Evolutionary conservation across 805 yeast genomes (phyloP), one percentile per base, ranked within the genome.

Genomic region (Yueomyces sp.): DNA sequence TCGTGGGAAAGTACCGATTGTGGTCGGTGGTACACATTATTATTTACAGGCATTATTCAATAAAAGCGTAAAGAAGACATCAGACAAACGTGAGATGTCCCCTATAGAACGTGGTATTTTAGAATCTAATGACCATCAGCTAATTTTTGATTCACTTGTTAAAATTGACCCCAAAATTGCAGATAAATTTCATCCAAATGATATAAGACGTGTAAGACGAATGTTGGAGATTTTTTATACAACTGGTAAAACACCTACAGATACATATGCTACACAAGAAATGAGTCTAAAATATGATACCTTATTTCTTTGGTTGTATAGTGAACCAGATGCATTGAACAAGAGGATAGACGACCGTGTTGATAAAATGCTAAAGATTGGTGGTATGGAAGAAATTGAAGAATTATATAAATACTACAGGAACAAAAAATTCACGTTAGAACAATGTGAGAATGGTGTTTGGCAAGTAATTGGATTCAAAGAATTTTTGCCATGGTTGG

Each of bases 21-120:
- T 92, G 0, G 92, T 92, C 1, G 98, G 98, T 4, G 98, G 98
- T 0, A 92, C 98, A 0, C 96, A 88, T 56, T 92, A 92, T 60
- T 92, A 92, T 57, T 66, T 86, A 36, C 96, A 85, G 60, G 77
- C 84, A 6, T 58, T 90, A 5, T 85, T 88, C 57, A 69, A 73
- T 37, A 85, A 86, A 53, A 77, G 76, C 45, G 44, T 48, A 0
- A 47, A 44, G 11, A 31, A 43, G 8, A 42, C 37, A 9, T 39
- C 40, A 3, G 44, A 45, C 5, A 36, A 39, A 26, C 44, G 49
- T 8, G 43, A 42, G 5, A 41, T 51, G 2, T 57, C 68, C 8
- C 38, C 48, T n/a, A 60, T 61, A 9, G 68, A 74, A 52, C 30
- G 32, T 38, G 55, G 49, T 1, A 57, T 82, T 2, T 64, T 86